phyloP scores from a whole-genome alignment of 1,284 basidiomycete species.

The Vanrija sp. region DNA sequence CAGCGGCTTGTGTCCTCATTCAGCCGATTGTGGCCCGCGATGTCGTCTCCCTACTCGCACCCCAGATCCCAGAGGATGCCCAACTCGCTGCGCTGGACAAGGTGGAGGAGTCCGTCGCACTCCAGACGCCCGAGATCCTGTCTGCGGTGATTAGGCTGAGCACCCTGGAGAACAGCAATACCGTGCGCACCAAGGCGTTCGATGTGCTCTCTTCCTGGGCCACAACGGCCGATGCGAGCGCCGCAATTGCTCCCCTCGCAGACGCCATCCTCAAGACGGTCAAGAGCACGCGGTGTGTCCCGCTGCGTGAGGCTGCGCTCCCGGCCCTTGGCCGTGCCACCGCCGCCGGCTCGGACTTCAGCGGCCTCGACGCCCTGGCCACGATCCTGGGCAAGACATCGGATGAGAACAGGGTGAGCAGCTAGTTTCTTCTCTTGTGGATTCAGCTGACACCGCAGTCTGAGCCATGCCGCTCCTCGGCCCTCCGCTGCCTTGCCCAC shows the following conservation, averaged over 20 bases:
- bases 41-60: constrained; percentile 1
- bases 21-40: not conserved
- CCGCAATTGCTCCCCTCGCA: not conserved
- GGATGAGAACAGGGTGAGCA: constrained; percentile 12
- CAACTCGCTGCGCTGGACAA: constrained; percentile 7
- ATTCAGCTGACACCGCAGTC: constrained; percentile 17
- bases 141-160: not conserved
- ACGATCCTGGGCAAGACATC: not conserved
- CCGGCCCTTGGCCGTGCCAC: constrained; percentile 25
- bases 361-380: not conserved
- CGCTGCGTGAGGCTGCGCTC: constrained; percentile 39
- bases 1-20: constrained; percentile 2
- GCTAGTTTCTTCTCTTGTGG: not conserved
- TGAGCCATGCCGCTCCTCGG: constrained; percentile 27
- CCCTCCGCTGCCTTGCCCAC: constrained; percentile 21
- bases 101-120: not conserved
- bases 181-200: constrained; percentile 7
- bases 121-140: not conserved
- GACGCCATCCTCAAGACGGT: not conserved
- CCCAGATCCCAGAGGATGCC: constrained; percentile 10
- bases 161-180: constrained; percentile 1
- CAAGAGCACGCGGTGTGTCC: constrained; percentile 21
- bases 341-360: not conserved
- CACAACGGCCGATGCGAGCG: not conserved
- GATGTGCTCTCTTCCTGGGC: constrained; percentile 9